Evolutionary conservation across 352 stramenopile genomes (phyloP).

Genomic region (Globisporangium alternatum): DNA sequence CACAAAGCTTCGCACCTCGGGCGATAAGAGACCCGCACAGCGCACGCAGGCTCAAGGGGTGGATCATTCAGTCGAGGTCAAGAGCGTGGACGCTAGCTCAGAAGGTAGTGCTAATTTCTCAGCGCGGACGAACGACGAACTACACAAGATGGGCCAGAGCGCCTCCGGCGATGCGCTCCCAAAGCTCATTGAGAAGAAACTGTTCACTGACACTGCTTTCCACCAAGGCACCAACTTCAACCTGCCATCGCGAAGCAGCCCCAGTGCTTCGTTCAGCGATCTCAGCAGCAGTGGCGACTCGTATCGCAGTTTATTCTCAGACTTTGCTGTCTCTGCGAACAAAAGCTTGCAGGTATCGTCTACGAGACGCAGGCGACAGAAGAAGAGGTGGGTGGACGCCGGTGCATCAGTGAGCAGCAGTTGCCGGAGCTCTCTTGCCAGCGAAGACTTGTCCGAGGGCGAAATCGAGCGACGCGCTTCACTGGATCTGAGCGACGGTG

Average conservation of each 20-base stretch:
- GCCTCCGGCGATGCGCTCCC: no score
- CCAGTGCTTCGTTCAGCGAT: not conserved
- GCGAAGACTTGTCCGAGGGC: constrained; percentile 43
- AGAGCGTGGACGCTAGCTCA: not conserved
- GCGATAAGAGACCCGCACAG: not conserved
- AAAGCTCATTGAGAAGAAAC: not conserved
- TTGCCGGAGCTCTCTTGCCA: constrained; percentile 26
- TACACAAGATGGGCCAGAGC: not conserved
- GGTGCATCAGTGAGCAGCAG: constrained; percentile 16
- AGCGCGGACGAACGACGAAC: not conserved
- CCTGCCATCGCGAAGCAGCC: not conserved
- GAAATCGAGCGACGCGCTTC: constrained; percentile 24
- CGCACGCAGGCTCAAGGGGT: not conserved
- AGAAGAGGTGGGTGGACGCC: not conserved
- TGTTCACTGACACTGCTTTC: not conserved
- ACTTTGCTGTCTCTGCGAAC: not conserved
- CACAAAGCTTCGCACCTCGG: not conserved
- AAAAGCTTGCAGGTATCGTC: not conserved
- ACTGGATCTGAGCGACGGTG: constrained; percentile 60
- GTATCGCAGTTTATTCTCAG: constrained; percentile 4
- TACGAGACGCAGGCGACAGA: not conserved
- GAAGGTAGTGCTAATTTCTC: not conserved
- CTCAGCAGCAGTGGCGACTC: constrained; percentile 2
- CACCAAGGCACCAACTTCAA: not conserved
- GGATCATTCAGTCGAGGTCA: not conserved